Percentiles rank a stretch among this genome's conserved stretches.
Conservation (phyloP, 768 basidiomycete species). For the Phlebiopsis flavidoalba region DNA sequence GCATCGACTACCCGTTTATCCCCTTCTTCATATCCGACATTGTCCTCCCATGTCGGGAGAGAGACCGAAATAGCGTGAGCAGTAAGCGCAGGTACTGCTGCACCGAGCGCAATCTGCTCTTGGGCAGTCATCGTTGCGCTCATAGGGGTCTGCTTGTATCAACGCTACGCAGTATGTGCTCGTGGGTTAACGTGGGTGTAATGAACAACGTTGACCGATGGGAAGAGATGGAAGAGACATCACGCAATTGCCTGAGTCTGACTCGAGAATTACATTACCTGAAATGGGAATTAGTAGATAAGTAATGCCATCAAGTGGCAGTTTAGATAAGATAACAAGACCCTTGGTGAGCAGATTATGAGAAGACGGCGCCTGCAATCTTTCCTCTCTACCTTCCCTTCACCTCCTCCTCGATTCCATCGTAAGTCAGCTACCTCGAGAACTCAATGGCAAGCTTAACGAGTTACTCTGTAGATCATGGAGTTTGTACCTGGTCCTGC, state of each 20-base stretch:
- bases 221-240: background rate
- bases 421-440: background rate
- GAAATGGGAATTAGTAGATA: background rate
- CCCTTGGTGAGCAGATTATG: background rate
- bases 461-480: conserved; percentile 38
- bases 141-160: background rate
- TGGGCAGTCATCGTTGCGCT: background rate
- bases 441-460: background rate
- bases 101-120: conserved; percentile 30
- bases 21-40: conserved; percentile 88
- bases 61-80: conserved; percentile 95
- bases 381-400: background rate
- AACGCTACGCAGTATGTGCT: background rate
- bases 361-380: background rate
- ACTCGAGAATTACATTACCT: background rate
- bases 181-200: background rate
- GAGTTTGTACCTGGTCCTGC: conserved; percentile 74
- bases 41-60: conserved; percentile 88
- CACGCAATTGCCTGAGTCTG: background rate
- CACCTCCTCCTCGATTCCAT: background rate
- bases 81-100: conserved; percentile 58
- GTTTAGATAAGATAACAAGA: background rate
- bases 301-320: too few relatives aligned
- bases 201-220: background rate
- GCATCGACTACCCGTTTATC: conserved; percentile 69